These are phyloP conservation scores for Huntiella bhutanensis DNA, from an alignment of 2,329 filamentous ascomycete species.

Conservation along the genomic window DNA sequence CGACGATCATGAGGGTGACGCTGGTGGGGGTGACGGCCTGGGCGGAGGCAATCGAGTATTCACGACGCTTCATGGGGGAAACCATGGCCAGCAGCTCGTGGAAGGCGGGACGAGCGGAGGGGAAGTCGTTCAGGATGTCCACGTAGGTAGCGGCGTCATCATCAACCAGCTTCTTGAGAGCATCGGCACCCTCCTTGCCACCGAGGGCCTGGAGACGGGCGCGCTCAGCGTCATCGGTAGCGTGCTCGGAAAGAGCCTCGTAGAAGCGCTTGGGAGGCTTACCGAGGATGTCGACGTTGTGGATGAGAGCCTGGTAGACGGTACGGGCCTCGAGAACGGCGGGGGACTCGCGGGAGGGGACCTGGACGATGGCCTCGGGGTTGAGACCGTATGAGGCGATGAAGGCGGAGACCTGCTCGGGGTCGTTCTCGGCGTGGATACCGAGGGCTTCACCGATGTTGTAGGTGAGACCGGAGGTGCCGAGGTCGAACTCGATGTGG, in stretches of 20 bases:
- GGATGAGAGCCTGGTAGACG: slow-evolving; percentile 73
- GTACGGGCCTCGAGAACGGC: slow-evolving; percentile 68
- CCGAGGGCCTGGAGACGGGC: slow-evolving; percentile 59
- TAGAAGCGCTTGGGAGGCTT: slow-evolving; percentile 97
- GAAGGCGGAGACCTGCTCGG: slow-evolving; percentile 59
- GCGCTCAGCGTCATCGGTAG: slow-evolving; percentile 65
- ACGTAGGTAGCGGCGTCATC: slow-evolving; percentile 83
- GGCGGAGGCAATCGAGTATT: slow-evolving; percentile 97
- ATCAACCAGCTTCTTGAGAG: slow-evolving; percentile 84
- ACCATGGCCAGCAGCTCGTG: slow-evolving; percentile 78
- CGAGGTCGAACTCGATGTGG: slow-evolving; percentile 97
- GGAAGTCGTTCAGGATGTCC: slow-evolving; percentile 76
- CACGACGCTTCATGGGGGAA: slow-evolving; percentile 78
- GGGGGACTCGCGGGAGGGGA: slow-evolving; percentile 65
- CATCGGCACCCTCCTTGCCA: slow-evolving; percentile 59
- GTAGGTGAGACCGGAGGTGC: slow-evolving; percentile 77
- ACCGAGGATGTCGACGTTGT: slow-evolving; percentile 93
- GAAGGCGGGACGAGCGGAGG: slow-evolving; percentile 73
- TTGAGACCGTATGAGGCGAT: slow-evolving; percentile 80
- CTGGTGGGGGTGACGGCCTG: slow-evolving; percentile 80
- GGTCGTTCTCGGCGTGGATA: slow-evolving; percentile 88
- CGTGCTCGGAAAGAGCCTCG: slow-evolving; percentile 73
- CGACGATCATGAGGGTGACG: slow-evolving; percentile 93
- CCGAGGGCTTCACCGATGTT: slow-evolving; percentile 94
- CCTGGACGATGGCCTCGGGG: slow-evolving; percentile 69